These are phyloP conservation scores for Thermothelomyces thermophilus DNA, from an alignment of 2,329 filamentous ascomycete species.

Conservation along the genomic window DNA sequence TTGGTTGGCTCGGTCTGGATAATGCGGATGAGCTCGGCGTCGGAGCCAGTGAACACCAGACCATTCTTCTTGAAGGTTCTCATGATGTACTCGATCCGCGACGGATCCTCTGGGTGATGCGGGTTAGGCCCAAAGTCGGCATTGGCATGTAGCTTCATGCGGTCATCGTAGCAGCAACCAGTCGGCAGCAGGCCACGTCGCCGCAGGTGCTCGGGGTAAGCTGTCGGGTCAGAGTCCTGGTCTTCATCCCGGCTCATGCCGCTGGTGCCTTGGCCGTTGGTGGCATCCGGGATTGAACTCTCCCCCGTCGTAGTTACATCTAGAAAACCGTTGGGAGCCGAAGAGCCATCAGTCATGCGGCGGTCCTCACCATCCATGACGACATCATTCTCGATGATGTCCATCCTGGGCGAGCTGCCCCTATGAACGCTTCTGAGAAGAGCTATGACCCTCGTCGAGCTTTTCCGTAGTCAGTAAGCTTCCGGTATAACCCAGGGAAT, in stretches of 20 bases:
- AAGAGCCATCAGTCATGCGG: slow-evolving; percentile 33
- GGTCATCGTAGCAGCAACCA: slow-evolving; percentile 81
- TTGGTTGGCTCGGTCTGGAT: slow-evolving; percentile 48
- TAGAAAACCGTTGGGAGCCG: slow-evolving; percentile 33
- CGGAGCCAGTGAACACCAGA: slow-evolving; percentile 59
- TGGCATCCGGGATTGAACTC: slow-evolving; percentile 16
- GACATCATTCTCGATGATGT: slow-evolving; percentile 25
- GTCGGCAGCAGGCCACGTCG: slow-evolving; percentile 55
- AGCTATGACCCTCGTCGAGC: neutral
- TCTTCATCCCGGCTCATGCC: slow-evolving; percentile 34
- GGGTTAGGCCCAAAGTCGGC: slow-evolving; percentile 65
- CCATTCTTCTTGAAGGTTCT: slow-evolving; percentile 77
- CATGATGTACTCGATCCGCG: slow-evolving; percentile 89
- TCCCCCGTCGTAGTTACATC: slow-evolving; percentile 30
- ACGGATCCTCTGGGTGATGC: slow-evolving; percentile 89
- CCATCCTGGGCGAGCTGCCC: slow-evolving; percentile 18
- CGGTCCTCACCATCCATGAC: slow-evolving; percentile 40
- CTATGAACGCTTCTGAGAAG: neutral
- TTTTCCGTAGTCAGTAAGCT: neutral
- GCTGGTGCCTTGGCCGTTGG: slow-evolving; percentile 21
- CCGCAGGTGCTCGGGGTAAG: slow-evolving; percentile 31
- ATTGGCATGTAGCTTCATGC: slow-evolving; percentile 94
- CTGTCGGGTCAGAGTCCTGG: slow-evolving; percentile 26
- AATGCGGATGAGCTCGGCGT: slow-evolving; percentile 46
- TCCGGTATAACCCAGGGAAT: neutral